Percentiles rank a stretch among this genome's conserved stretches.
phyloP scores from a whole-genome alignment of 2,329 filamentous ascomycete species.

The Penicillium sp. region DNA sequence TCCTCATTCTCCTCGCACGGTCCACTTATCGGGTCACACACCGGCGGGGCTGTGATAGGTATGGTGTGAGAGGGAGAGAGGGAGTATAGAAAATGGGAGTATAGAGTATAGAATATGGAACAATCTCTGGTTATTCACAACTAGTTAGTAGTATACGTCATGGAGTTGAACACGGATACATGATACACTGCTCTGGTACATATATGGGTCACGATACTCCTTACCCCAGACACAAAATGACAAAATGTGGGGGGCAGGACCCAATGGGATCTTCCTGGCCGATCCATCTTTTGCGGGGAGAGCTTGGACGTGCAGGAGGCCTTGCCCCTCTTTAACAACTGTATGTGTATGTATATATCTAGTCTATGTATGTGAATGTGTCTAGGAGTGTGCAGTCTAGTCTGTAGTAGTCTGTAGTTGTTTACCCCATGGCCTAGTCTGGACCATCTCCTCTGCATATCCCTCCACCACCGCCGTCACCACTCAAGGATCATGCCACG shows the following conservation, averaged over 20 bases:
- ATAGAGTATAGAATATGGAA: not conserved
- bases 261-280: conserved; percentile 9
- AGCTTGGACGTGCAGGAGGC: conserved; percentile 15
- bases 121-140: too few relatives aligned
- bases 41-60: conserved; percentile 12
- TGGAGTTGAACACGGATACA: too few relatives aligned
- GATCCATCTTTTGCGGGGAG: conserved; percentile 25
- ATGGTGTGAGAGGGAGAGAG: too few relatives aligned
- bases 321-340: conserved; percentile 1
- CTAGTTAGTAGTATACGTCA: too few relatives aligned
- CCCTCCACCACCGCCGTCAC: not conserved
- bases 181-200: not conserved
- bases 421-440: not conserved
- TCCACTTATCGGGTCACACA: conserved; percentile 19
- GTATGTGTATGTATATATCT: too few relatives aligned
- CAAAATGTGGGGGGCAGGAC: not conserved
- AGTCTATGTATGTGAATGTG: too few relatives aligned
- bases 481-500: not conserved
- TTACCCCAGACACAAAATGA: conserved; percentile 17
- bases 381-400: too few relatives aligned
- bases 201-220: not conserved
- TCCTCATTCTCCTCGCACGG: conserved; percentile 22
- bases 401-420: too few relatives aligned
- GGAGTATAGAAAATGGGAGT: too few relatives aligned
- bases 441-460: not conserved